Evolutionary conservation across 1,139 yeast genomes (phyloP).

Genomic region (Kodamaea fungicola): DNA sequence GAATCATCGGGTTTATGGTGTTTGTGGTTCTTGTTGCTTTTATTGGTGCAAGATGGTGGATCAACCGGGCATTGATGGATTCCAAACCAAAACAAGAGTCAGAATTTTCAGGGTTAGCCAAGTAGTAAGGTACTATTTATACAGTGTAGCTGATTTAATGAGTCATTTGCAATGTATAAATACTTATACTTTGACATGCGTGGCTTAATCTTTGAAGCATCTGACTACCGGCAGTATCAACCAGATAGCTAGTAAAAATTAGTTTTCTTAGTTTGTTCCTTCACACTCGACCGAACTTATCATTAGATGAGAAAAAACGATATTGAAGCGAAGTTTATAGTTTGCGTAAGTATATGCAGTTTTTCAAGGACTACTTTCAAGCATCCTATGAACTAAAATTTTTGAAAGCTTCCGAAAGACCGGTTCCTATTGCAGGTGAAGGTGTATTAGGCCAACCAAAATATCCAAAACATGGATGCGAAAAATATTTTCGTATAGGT

Average conservation of each 20-base stretch:
- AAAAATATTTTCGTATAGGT: too few species aligned
- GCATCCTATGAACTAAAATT: too few species aligned
- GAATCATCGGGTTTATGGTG: slow-evolving; percentile 37
- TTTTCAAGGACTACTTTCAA: too few species aligned
- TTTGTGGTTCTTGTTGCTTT: slow-evolving; percentile 28
- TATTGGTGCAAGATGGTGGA: slow-evolving; percentile 35
- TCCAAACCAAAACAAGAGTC: slow-evolving; percentile 13
- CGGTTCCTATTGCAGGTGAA: too few species aligned
- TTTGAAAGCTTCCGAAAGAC: too few species aligned
- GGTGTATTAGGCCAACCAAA: too few species aligned
- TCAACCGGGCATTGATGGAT: slow-evolving; percentile 22
- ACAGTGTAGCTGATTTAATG: slow-evolving; percentile 3
- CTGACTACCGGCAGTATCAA: slow-evolving; percentile 1
- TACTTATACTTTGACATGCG: slow-evolving; percentile 2
- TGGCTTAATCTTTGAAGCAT: slow-evolving; percentile 1
- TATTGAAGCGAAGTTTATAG: too few species aligned
- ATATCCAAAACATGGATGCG: too few species aligned
- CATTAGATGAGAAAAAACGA: too few species aligned
- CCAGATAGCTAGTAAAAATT: background rate
- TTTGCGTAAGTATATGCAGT: too few species aligned
- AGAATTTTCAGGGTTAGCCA: slow-evolving; percentile 2
- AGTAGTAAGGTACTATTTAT: slow-evolving; percentile 4
- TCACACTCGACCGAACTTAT: too few species aligned
- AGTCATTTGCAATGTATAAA: slow-evolving; percentile 4
- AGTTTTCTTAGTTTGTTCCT: too few species aligned